Percentiles rank a stretch among this genome's conserved stretches.
Evolutionary conservation across 495 filamentous ascomycete genomes (phyloP).

Genomic region (Penicillium waksmanii): DNA sequence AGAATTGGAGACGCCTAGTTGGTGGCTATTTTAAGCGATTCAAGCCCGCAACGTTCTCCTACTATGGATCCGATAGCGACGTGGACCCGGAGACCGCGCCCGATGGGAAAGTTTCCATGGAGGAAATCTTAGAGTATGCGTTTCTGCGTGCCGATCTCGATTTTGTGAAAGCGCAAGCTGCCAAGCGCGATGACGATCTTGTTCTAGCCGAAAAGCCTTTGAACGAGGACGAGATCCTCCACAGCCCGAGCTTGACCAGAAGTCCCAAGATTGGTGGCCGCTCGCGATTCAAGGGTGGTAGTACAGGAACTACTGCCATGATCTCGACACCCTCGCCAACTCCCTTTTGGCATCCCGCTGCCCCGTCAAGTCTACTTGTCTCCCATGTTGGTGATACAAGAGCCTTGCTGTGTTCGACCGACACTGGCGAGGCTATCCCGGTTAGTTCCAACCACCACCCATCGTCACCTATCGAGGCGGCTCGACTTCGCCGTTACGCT

Average conservation of each 20-base stretch:
- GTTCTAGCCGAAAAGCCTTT: slow-evolving; percentile 71
- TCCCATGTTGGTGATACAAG: slow-evolving; percentile 94
- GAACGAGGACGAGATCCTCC: slow-evolving; percentile 79
- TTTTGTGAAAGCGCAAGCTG: slow-evolving; percentile 84
- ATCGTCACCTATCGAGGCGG: slow-evolving; percentile 78
- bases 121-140: slow-evolving; percentile 73
- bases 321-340: slow-evolving; percentile 89
- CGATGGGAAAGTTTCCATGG: slow-evolving; percentile 42
- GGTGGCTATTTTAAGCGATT: slow-evolving; percentile 95
- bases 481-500: slow-evolving; percentile 81
- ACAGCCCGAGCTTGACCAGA: slow-evolving; percentile 62
- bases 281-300: slow-evolving; percentile 87
- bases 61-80: slow-evolving; percentile 27
- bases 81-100: slow-evolving; percentile 5
- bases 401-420: slow-evolving; percentile 81
- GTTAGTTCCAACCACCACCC: slow-evolving; percentile 90
- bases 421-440: slow-evolving; percentile 74
- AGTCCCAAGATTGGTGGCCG: slow-evolving; percentile 65
- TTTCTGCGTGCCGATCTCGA: slow-evolving; percentile 92
- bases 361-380: slow-evolving; percentile 79
- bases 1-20: slow-evolving; percentile 79
- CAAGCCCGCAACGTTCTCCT: slow-evolving; percentile 67
- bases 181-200: slow-evolving; percentile 70
- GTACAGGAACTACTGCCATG: slow-evolving; percentile 84
- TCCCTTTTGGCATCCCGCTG: slow-evolving; percentile 92